Conservation (phyloP, 2,329 filamentous ascomycete species). For the Malbranchea cinnamomea region DNA sequence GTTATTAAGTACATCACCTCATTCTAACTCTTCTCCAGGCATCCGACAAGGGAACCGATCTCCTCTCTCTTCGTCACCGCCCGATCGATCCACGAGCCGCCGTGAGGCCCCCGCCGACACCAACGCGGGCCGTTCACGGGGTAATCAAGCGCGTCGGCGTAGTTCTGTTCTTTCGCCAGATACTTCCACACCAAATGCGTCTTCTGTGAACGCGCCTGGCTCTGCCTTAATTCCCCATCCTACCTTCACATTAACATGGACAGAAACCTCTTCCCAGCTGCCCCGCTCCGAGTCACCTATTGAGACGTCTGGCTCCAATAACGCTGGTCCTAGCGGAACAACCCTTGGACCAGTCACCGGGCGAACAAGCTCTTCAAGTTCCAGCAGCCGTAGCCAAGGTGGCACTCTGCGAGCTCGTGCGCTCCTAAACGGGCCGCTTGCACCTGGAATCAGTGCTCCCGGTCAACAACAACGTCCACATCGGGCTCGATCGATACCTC, state of each 20-base stretch:
- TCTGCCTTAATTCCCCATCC: constrained; percentile 17
- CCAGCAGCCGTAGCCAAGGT: not conserved
- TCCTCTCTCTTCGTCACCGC: constrained; percentile 22
- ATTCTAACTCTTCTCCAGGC: constrained; percentile 15
- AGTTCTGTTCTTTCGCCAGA: constrained; percentile 26
- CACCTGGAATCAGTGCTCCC: constrained; percentile 1
- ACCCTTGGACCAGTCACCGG: constrained; percentile 2
- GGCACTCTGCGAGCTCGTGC: not conserved
- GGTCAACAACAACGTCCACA: constrained; percentile 16
- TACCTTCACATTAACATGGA: constrained; percentile 24
- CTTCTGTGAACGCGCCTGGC: constrained; percentile 10
- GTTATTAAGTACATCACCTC: constrained; percentile 16
- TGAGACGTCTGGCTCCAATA: constrained; percentile 13
- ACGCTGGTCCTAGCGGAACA: constrained; percentile 12
- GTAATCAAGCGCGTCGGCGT: constrained; percentile 21
- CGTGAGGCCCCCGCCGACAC: constrained; percentile 19
- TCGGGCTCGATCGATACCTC: constrained; percentile 22
- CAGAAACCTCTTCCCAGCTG: constrained; percentile 26
- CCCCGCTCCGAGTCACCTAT: constrained; percentile 16
- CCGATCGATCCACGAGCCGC: constrained; percentile 15
- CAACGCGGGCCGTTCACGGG: constrained; percentile 15
- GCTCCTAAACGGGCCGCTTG: no score
- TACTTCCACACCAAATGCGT: constrained; percentile 8
- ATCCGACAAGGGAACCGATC: constrained; percentile 15
- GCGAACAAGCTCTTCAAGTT: constrained; percentile 1